phyloP scores from a whole-genome alignment of 768 basidiomycete genomes.

The Tricholomella constricta region DNA sequence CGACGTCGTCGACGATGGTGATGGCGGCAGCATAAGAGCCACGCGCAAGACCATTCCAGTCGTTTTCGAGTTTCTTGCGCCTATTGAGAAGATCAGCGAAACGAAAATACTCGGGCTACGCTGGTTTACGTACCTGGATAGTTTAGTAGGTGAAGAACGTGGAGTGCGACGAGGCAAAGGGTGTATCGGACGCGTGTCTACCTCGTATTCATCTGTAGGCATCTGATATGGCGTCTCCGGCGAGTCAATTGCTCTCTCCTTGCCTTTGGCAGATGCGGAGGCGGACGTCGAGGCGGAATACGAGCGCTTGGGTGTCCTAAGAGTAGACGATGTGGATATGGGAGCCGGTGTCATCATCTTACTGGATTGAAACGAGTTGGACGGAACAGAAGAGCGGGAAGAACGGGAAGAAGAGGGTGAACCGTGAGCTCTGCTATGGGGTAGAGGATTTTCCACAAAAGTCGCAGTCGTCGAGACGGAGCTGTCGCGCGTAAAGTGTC shows the following conservation, averaged over 20 bases:
- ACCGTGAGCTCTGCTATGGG: neutral
- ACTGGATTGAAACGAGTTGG: neutral
- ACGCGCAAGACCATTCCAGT: slow-evolving; percentile 36
- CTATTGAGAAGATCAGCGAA: slow-evolving; percentile 9
- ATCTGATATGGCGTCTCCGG: neutral
- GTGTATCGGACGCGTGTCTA: neutral
- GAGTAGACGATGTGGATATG: neutral
- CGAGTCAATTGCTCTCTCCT: neutral
- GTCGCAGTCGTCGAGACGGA: neutral
- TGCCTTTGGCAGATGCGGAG: neutral
- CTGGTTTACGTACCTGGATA: neutral
- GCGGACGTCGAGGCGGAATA: neutral
- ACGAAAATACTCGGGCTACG: neutral
- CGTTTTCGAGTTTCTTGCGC: slow-evolving; percentile 27
- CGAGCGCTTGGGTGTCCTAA: slow-evolving; percentile 1
- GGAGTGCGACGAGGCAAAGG: slow-evolving; percentile 2
- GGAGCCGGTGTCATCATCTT: neutral
- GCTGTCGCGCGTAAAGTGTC: neutral
- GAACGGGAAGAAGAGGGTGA: too few relatives aligned
- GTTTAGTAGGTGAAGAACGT: neutral
- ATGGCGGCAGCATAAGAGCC: slow-evolving; percentile 33
- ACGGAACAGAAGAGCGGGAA: too few relatives aligned
- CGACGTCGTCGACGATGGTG: slow-evolving; percentile 39
- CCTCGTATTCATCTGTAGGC: neutral
- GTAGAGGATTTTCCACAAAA: neutral